A percentile compares a stretch with the other conserved stretches of the same genome.
These are phyloP conservation scores for Melocanna baccifera DNA, from an alignment of 176 grass and related monocot species.

Conservation along the genomic window DNA sequence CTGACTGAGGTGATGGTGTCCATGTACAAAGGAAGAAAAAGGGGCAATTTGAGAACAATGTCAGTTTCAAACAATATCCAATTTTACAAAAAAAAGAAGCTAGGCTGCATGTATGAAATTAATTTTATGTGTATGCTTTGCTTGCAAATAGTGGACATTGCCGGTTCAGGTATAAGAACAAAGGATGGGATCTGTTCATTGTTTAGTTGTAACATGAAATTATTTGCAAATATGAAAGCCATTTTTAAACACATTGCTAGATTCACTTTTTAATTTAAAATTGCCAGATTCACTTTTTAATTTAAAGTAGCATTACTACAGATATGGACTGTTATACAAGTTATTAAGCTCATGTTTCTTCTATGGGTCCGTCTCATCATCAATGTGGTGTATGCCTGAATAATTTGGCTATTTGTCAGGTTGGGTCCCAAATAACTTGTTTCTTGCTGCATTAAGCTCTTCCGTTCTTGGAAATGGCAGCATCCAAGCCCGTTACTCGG, in stretches of 20 bases:
- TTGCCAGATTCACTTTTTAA: neutral
- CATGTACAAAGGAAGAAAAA: neutral
- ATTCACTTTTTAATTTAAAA: neutral
- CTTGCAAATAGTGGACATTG: neutral
- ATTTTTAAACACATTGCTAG: neutral
- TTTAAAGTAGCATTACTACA: constrained; percentile 1
- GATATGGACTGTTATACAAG: neutral
- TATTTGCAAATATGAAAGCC: neutral
- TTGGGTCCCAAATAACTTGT: constrained; percentile 35
- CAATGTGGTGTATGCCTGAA: neutral
- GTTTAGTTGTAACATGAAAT: neutral
- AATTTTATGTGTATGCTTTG: neutral
- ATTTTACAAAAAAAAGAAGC: neutral
- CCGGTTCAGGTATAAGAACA: neutral
- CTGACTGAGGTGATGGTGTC: neutral
- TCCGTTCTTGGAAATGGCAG: constrained; percentile 56
- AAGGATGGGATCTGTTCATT: neutral
- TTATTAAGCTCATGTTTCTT: neutral
- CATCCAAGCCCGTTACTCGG: constrained; percentile 41
- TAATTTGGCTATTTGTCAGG: constrained; percentile 44
- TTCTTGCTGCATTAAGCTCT: constrained; percentile 30
- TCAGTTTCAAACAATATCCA: neutral
- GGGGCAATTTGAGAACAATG: neutral
- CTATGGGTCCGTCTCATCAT: neutral
- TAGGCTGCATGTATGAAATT: neutral